Evolutionary conservation across 2,329 filamentous ascomycete genomes (phyloP).

Genomic region (Fusarium sp.): DNA sequence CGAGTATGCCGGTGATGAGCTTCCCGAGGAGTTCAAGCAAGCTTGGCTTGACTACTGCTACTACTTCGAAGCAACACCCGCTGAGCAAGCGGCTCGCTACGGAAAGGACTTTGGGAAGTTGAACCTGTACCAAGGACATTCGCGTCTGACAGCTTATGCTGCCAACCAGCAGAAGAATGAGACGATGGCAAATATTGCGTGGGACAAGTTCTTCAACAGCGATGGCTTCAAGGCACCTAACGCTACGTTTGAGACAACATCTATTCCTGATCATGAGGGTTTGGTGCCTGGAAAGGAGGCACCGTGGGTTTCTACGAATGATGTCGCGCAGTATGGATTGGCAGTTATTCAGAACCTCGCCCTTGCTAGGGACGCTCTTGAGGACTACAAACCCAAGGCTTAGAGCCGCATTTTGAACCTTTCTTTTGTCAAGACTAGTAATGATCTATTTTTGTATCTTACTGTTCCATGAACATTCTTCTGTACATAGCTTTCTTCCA

Average conservation of each 20-base stretch:
- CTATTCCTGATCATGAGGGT: constrained; percentile 57
- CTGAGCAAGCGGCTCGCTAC: constrained; percentile 65
- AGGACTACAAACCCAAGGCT: constrained; percentile 9
- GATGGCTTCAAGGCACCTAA: constrained; percentile 57
- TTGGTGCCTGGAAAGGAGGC: constrained; percentile 65
- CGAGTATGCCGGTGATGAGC: constrained; percentile 59
- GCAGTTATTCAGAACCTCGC: constrained; percentile 68
- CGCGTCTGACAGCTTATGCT: constrained; percentile 67
- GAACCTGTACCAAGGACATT: constrained; percentile 67
- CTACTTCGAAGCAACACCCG: constrained; percentile 63
- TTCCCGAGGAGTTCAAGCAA: constrained; percentile 62
- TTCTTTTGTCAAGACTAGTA: not conserved
- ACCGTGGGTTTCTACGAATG: constrained; percentile 68
- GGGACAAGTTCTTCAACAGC: constrained; percentile 64
- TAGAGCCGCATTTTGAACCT: not conserved
- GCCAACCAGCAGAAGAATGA: constrained; percentile 58
- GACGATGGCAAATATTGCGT: constrained; percentile 62
- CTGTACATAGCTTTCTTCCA: not conserved
- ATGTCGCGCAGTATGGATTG: constrained; percentile 66
- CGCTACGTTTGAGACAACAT: constrained; percentile 52
- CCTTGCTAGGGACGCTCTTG: constrained; percentile 42
- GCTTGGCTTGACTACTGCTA: constrained; percentile 71
- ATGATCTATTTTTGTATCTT: not conserved
- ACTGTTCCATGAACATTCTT: not conserved
- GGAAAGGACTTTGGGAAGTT: constrained; percentile 61